Conservation (phyloP, 1,284 basidiomycete genomes). For the Microbotryum silenes-acaulis region DNA sequence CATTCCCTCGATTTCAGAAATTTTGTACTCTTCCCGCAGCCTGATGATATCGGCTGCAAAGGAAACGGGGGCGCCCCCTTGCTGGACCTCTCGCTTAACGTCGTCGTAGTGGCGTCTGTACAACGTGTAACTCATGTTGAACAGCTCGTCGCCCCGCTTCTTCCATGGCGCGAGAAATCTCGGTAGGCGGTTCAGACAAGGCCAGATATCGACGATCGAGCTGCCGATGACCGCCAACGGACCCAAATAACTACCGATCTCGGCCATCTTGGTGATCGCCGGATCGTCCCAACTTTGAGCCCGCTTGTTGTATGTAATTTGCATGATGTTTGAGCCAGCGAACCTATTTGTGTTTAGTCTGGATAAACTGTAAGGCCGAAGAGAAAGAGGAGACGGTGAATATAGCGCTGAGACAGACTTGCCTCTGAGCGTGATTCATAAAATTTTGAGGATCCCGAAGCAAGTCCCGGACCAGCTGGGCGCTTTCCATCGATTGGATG, state of each 20-base stretch:
- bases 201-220: conserved; percentile 33
- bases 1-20: conserved; percentile 34
- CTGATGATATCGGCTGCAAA: conserved; percentile 36
- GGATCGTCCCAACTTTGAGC: conserved; percentile 31
- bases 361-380: background rate
- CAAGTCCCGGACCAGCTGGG: conserved; percentile 34
- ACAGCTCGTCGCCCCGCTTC: conserved; percentile 10
- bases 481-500: conserved; percentile 35
- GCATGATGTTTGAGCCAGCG: conserved; percentile 38
- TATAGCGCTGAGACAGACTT: background rate
- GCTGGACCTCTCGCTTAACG: conserved; percentile 6
- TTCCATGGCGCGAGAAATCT: conserved; percentile 35
- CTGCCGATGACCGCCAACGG: too few relatives aligned
- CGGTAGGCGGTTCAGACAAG: conserved; percentile 34
- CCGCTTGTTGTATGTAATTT: conserved; percentile 37
- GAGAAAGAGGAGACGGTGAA: background rate
- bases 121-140: conserved; percentile 29
- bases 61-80: conserved; percentile 31
- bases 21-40: conserved; percentile 29
- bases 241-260: too few relatives aligned
- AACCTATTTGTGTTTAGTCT: conserved; percentile 18
- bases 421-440: conserved; percentile 35
- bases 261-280: conserved; percentile 29
- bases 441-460: conserved; percentile 28
- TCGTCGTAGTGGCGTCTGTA: conserved; percentile 32